Evolutionary conservation across 352 stramenopile species (phyloP).

Genomic region (Globisporangium viniferum): DNA sequence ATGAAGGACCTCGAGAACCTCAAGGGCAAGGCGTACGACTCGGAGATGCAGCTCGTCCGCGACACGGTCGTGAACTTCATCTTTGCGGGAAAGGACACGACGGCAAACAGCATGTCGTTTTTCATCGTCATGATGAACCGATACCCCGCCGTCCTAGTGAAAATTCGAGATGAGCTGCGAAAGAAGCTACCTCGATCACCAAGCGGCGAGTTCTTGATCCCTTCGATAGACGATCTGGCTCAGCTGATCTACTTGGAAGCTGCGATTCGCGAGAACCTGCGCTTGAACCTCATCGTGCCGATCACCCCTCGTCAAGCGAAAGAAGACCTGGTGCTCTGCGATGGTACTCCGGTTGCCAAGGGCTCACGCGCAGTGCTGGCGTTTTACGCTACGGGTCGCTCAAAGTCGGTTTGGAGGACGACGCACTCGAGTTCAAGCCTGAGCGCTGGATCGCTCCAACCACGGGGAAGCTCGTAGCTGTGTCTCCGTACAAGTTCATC

Average conservation of each 20-base stretch:
- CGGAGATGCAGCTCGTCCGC: conserved; percentile 17
- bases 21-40: not conserved
- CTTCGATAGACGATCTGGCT: conserved; percentile 44
- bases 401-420: conserved; percentile 47
- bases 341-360: conserved; percentile 53
- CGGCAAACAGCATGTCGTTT: conserved; percentile 62
- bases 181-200: conserved; percentile 28
- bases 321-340: conserved; percentile 42
- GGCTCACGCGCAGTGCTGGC: conserved; percentile 38
- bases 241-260: conserved; percentile 59
- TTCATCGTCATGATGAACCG: conserved; percentile 78
- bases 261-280: conserved; percentile 57
- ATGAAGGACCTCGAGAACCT: conserved; percentile 32
- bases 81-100: conserved; percentile 71
- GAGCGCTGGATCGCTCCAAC: conserved; percentile 55
- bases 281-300: conserved; percentile 49
- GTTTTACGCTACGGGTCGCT: conserved; percentile 41
- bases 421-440: conserved; percentile 53
- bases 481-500: not conserved
- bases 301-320: conserved; percentile 23
- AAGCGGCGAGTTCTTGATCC: conserved; percentile 18
- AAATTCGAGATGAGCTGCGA: conserved; percentile 43
- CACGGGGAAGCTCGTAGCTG: conserved; percentile 21
- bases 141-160: conserved; percentile 42
- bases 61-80: conserved; percentile 83